Evolutionary conservation across 495 filamentous ascomycete genomes (phyloP), one percentile per base, ranked within the genome.

Genomic region (Hypomontagnella monticulosa): DNA sequence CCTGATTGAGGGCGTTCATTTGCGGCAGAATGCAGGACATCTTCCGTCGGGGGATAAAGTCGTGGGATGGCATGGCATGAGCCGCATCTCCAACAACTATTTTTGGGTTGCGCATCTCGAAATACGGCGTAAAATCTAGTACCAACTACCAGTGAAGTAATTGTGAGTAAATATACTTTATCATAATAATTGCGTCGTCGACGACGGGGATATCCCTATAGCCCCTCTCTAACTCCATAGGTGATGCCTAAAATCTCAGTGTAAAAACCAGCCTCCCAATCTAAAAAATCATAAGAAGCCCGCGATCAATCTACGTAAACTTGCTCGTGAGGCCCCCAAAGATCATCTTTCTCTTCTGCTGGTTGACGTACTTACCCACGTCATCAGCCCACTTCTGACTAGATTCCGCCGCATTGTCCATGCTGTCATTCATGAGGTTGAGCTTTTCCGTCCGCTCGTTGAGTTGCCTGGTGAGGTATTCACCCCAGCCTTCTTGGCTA

Each of bases 401-500:
- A 44, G 87, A 88, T 63, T 93, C 85, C 70, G 93, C 88, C 53
- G 97, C 73, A 36, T 84, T 84, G 56, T 93, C 88, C 88, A 97
- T 90, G 10, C 81, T 86, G 73, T 99, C 96, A 9, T 91, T 90
- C 72, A 90, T 87, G 19, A 96, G 80, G 46, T 85, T 89, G 49
- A 99, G 77, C 65, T 88, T 91, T 75, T 97, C 92, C 2, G 94
- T 96, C 33, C 95, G 81, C 73, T 99, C 94, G 66, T 93, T 91
- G 30, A 98, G 75, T 73, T 93, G 89, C 48, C 93, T 84, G 12
- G 89, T 87, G 81, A 97, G 89, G 66, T 86, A 86, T 20, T 84
- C 79, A 4, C 84, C 84, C 84, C 84, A 85, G 5, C 83, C 84
- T 55, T 85, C 83, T 34, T 80, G 75, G 7, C 66, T 64, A 32